A percentile compares a stretch with the other conserved stretches of the same genome.
phyloP scores from a whole-genome alignment of 179 eudicot genomes.

The Actinidia chinensis region DNA sequence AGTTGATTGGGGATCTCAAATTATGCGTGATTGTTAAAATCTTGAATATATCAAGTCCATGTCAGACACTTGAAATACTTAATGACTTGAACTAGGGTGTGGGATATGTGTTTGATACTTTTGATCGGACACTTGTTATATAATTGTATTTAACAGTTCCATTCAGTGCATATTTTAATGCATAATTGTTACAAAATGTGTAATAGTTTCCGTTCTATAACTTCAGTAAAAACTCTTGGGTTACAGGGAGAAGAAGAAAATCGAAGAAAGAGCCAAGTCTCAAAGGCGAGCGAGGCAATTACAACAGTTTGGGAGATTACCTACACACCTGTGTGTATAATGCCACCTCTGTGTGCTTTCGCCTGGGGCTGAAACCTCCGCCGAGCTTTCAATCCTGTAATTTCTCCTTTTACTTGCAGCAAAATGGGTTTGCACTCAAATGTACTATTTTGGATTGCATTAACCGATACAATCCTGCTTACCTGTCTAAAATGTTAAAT shows the following conservation, averaged over 20 bases:
- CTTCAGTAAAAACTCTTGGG: neutral
- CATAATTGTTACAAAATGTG: no score
- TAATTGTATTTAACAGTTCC: no score
- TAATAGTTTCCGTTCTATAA: neutral
- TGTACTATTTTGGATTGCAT: neutral
- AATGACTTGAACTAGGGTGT: no score
- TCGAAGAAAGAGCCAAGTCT: constrained; percentile 55
- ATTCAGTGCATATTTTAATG: no score
- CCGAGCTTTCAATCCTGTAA: neutral
- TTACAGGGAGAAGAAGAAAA: constrained; percentile 86
- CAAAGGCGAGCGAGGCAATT: constrained; percentile 68
- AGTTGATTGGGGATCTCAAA: no score
- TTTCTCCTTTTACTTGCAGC: neutral
- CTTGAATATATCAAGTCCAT: no score
- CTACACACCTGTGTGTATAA: constrained; percentile 21
- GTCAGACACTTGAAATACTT: no score
- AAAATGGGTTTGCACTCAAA: neutral
- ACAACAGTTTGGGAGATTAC: constrained; percentile 38
- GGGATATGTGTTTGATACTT: no score
- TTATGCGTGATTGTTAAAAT: no score
- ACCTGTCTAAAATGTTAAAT: constrained; percentile 1
- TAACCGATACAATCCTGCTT: neutral
- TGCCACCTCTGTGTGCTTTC: neutral
- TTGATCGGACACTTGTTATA: no score
- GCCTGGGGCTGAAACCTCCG: neutral